A percentile compares a stretch with the other conserved stretches of the same genome.
Conservation (phyloP, 305 asterid genomes). For the Withania somnifera region DNA sequence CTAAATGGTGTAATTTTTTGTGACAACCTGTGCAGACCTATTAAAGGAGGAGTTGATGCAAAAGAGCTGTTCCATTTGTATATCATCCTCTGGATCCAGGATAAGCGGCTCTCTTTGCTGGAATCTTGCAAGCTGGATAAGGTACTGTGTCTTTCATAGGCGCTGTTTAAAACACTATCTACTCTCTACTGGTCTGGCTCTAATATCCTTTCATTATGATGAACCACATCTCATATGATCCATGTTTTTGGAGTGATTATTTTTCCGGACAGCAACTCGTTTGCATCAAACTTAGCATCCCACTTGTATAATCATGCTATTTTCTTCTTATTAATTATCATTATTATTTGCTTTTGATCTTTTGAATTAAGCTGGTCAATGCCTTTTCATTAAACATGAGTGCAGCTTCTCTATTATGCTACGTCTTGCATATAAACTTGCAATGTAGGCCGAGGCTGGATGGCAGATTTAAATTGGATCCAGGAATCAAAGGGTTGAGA, state of each 20-base stretch:
- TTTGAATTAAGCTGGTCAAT: background rate
- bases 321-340: background rate
- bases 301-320: background rate
- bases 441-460: background rate
- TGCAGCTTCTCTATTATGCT: background rate
- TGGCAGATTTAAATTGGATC: background rate
- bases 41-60: conserved; percentile 49
- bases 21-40: conserved; percentile 20
- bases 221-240: background rate
- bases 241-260: background rate
- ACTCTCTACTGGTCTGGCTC: background rate
- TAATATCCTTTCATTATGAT: background rate
- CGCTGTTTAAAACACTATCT: background rate
- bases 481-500: background rate
- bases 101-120: conserved; percentile 33
- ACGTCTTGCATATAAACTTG: background rate
- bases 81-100: conserved; percentile 44
- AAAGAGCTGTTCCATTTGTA: conserved; percentile 46
- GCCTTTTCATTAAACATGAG: background rate
- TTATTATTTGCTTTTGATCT: background rate
- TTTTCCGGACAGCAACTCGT: background rate
- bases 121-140: conserved; percentile 45
- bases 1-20: background rate
- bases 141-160: conserved; percentile 13
- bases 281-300: background rate